Base-by-base conservation (phyloP, 495 filamentous ascomycete species). In the Aspergillus carlsbadensis region DNA sequence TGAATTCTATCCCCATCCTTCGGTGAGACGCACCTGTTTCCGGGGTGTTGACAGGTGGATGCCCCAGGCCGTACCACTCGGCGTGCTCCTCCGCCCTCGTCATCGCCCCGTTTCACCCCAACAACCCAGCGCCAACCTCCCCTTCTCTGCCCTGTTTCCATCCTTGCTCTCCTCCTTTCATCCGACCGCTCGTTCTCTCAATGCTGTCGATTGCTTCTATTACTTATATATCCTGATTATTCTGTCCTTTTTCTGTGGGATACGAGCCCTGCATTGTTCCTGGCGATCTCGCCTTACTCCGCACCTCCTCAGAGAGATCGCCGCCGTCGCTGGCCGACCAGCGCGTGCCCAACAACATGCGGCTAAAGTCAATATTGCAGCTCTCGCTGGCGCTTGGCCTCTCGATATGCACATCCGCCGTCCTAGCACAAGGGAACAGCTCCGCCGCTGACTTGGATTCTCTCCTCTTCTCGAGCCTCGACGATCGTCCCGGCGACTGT, bases 401-500 rank as follows among this genome's bases (percentile, higher is more conserved):
- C 51, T 62, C 64, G 17, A 42, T 67, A n/a, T 57, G 65, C 17
- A 57, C 56, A 33, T 61, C 64, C 1, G 52, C 56, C 33, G 56
- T 61, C 31, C 34, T 56, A 54, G 70, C 67, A 41, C 71, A 61
- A 63, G 63, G 65, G 24, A 72, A 73, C 58, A 65, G 68, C 45
- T 69, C 71, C 44, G 66, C 70, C 29, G 43, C 61, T 22, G 64
- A 63, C 31, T 31, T 71, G 5, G 36, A 70, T 29, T 61, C 67
- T 20, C 67, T 65, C 56, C 69, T 72, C 42, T 77, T 81, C 66
- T 78, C 79, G 13, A 59, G 79, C 26, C 71, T 80, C 66, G 81
- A 78, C 53, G 82, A 87, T 57, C 80, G 84, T 39, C 82, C 84
- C 4, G 68, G 75, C 52, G 74, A 80, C 39, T 87, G 84, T 59